Base-by-base conservation (phyloP, 164 flowering plant genomes). In the Akebia trifoliata region DNA sequence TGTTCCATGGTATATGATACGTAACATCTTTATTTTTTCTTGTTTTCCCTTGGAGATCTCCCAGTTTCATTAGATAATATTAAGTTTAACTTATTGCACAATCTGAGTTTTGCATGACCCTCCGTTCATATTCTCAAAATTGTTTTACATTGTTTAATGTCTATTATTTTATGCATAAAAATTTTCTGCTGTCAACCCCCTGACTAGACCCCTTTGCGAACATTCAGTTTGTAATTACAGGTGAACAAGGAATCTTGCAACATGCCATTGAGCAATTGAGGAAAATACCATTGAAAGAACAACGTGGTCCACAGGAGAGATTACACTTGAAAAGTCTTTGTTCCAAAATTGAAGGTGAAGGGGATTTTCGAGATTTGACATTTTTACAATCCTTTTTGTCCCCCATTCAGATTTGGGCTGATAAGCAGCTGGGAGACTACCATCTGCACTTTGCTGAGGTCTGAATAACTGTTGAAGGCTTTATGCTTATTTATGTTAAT, bases 361-460 rank as follows among this genome's bases (percentile, higher is more conserved):
- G 69, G 24, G 82, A 84, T 18, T 57, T 70, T 51, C 77, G 44
- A 72, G 85, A 77, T 39, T 42, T 82, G 45, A 78, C 89, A 54
- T 90, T 94, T 74, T 71, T 90, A 64, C 84, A 82, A 59, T 86
- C 99, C 26, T 84, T 87, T 71, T 67, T 94, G 40, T 64, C 63
- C 50, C 99, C 99, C 12, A 87, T 94, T 59, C 79, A 79, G 70
- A 83, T 71, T 69, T 94, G 99, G 99, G 90, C 82, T 56, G 89
- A 87, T 69, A 90, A 78, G 71, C 85, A 74, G 72, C 82, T 94
- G 47, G 80, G 78, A 43, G 96, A 94, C 67, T 94, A 87, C 70
- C 96, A 94, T 74, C 74, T 78, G 38, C 79, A 86, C 63, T 90
- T 87, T 75, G 49, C 83, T 28, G 90, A 90, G 99, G 99, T 91